Conservation (phyloP, 2,329 filamentous ascomycete species). For the Aspergillus neotritici region DNA sequence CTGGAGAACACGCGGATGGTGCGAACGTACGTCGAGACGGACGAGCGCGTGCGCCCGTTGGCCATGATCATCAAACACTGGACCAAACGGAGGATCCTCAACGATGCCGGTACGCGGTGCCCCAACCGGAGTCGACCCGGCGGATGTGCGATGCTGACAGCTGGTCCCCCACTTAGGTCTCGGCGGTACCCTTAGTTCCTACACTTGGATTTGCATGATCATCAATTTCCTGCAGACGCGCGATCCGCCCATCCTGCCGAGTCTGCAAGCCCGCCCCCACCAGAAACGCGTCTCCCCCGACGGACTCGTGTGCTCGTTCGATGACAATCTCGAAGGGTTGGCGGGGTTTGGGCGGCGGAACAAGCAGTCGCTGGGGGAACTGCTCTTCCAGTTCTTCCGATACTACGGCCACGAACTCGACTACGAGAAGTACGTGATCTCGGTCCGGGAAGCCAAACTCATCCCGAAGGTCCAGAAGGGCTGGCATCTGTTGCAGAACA, state of each 20-base stretch:
- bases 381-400: slow-evolving; percentile 94
- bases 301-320: slow-evolving; percentile 69
- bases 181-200: slow-evolving; percentile 91
- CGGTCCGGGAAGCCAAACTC: slow-evolving; percentile 73
- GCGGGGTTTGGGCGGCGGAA: slow-evolving; percentile 71
- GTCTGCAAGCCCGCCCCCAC: slow-evolving; percentile 69
- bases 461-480: slow-evolving; percentile 79
- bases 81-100: slow-evolving; percentile 87
- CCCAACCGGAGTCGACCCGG: neutral
- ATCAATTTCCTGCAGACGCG: slow-evolving; percentile 91
- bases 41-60: slow-evolving; percentile 80
- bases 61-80: slow-evolving; percentile 98
- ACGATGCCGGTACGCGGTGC: slow-evolving; percentile 75
- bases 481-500: slow-evolving; percentile 75
- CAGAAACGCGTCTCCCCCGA: slow-evolving; percentile 57
- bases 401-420: slow-evolving; percentile 92
- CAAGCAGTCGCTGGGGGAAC: slow-evolving; percentile 71
- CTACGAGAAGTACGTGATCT: slow-evolving; percentile 77
- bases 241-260: slow-evolving; percentile 74
- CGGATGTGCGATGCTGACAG: slow-evolving; percentile 14
- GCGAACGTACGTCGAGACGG: slow-evolving; percentile 89
- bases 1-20: slow-evolving; percentile 98
- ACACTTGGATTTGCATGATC: slow-evolving; percentile 99
- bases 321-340: slow-evolving; percentile 74
- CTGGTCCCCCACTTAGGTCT: slow-evolving; percentile 54